Evolutionary conservation across 257 asterid genomes (phyloP).

Genomic region (Solanum virginianum): DNA sequence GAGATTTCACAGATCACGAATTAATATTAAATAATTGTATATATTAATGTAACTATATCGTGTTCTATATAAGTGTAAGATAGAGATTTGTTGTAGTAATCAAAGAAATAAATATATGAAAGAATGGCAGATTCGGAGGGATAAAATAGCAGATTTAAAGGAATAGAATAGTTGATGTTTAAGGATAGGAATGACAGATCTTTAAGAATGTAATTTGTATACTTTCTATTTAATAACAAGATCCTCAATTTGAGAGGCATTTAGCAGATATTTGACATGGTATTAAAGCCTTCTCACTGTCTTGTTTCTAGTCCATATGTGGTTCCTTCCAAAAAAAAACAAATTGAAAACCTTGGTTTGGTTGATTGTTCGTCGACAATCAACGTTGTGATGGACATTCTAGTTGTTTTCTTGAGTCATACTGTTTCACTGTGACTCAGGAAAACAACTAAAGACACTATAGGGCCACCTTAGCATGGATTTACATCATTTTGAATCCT

Average conservation of each 20-base stretch:
- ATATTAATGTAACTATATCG: background rate
- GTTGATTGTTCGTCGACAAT: background rate
- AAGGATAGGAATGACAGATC: background rate
- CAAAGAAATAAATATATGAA: background rate
- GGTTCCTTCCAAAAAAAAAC: background rate
- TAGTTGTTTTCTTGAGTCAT: background rate
- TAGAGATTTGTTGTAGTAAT: background rate
- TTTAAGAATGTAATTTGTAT: background rate
- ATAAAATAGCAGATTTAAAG: background rate
- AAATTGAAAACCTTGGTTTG: background rate
- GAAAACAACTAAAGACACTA: too few relatives aligned
- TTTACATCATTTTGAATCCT: background rate
- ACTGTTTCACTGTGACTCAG: background rate
- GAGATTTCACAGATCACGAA: background rate
- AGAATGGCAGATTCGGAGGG: background rate
- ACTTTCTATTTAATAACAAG: background rate
- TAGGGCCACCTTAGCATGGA: background rate
- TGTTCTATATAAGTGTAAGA: background rate
- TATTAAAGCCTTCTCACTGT: background rate
- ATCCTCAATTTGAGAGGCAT: background rate
- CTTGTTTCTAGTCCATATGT: background rate
- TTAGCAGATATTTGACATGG: background rate
- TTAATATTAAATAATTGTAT: background rate
- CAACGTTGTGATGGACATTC: background rate
- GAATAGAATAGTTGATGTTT: background rate